phyloP scores from a whole-genome alignment of 768 basidiomycete species.

The Dentipellis fragilis region DNA sequence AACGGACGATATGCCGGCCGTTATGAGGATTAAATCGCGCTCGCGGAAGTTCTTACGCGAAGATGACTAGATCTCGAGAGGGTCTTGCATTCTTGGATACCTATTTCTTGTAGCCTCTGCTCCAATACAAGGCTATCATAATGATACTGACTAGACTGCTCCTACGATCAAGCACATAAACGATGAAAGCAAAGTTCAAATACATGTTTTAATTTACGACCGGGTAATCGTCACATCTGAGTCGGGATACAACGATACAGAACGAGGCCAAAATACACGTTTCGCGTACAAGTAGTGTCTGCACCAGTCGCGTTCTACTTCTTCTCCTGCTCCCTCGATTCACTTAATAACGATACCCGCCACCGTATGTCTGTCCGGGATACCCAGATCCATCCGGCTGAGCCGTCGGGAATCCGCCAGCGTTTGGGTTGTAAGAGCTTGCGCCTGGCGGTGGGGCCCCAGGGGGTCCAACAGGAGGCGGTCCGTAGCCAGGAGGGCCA shows the following conservation, averaged over 20 bases:
- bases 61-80: background rate
- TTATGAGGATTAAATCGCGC: constrained; percentile 58
- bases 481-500: background rate
- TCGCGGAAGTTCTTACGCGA: constrained; percentile 14
- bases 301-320: background rate
- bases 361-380: background rate
- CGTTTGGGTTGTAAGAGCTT: background rate
- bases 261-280: background rate
- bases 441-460: background rate
- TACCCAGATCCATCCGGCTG: constrained; percentile 6
- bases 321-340: background rate
- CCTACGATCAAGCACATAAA: background rate
- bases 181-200: background rate
- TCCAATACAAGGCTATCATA: background rate
- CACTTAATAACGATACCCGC: constrained; percentile 4
- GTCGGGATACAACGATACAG: background rate
- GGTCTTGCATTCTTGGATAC: background rate
- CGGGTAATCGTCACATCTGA: background rate
- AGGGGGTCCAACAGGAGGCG: constrained; percentile 2
- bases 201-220: background rate
- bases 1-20: constrained; percentile 52
- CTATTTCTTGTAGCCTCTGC: background rate
- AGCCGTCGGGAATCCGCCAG: constrained; percentile 9
- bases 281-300: background rate
- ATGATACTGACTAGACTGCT: background rate